These are phyloP conservation scores for Pseudotsuga menziesii DNA, from an alignment of 75 land plant species.

Conservation along the genomic window DNA sequence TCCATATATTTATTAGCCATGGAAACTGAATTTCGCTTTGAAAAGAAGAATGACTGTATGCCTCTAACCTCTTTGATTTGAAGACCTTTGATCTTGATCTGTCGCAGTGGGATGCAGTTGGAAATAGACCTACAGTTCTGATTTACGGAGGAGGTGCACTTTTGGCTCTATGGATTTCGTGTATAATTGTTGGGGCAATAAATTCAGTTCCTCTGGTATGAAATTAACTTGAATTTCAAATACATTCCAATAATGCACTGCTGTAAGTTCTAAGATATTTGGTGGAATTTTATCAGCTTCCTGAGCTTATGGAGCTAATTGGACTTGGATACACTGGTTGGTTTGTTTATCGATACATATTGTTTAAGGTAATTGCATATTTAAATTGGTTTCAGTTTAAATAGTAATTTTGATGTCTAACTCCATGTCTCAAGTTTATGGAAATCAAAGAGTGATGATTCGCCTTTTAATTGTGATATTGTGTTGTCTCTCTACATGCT, in stretches of 20 bases:
- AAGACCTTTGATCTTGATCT: slow-evolving; percentile 1
- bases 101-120: slow-evolving; percentile 76
- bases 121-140: slow-evolving; percentile 72
- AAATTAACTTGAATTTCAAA: background rate
- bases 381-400: background rate
- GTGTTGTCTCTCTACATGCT: background rate
- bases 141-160: slow-evolving; percentile 89
- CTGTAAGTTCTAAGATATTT: background rate
- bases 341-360: slow-evolving; percentile 95
- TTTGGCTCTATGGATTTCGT: slow-evolving; percentile 78
- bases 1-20: background rate
- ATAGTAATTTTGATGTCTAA: background rate
- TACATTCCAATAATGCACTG: background rate
- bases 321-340: slow-evolving; percentile 96
- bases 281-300: slow-evolving; percentile 52
- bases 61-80: background rate
- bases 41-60: background rate
- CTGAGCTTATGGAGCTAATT: slow-evolving; percentile 88
- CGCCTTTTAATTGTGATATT: background rate
- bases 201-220: slow-evolving; percentile 83
- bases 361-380: slow-evolving; percentile 69
- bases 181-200: slow-evolving; percentile 77
- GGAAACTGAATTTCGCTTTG: background rate
- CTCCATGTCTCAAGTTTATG: background rate
- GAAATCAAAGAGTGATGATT: background rate